These are phyloP conservation scores for Ogataea pilisensis DNA, from an alignment of 805 yeast genomes.

Conservation along the genomic window DNA sequence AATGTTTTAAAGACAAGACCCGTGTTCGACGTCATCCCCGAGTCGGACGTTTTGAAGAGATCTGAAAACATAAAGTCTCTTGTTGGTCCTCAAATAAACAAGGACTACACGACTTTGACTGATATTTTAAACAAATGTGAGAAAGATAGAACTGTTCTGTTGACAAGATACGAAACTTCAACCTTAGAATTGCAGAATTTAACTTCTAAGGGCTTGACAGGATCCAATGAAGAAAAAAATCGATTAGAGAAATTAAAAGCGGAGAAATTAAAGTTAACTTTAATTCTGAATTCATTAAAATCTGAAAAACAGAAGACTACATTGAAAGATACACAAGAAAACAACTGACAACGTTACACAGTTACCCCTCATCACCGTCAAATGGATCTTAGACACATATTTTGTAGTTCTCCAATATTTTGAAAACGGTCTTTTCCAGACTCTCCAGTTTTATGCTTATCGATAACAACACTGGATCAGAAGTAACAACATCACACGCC, in stretches of 20 bases:
- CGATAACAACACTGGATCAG: constrained; percentile 64
- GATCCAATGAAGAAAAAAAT: constrained; percentile 18
- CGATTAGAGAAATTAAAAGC: not conserved
- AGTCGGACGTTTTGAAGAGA: constrained; percentile 40
- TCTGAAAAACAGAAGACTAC: constrained; percentile 1
- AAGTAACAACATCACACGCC: constrained; percentile 55
- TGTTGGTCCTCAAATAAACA: constrained; percentile 39
- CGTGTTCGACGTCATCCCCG: constrained; percentile 50
- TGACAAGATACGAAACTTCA: constrained; percentile 38
- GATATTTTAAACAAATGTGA: constrained; percentile 32
- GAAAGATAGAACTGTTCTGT: constrained; percentile 31
- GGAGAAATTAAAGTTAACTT: constrained; percentile 3
- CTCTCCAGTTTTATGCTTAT: constrained; percentile 61
- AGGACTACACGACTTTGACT: constrained; percentile 30
- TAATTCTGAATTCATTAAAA: constrained; percentile 5
- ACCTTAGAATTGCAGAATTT: constrained; percentile 32
- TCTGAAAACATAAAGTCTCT: constrained; percentile 34
- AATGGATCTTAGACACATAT: constrained; percentile 12
- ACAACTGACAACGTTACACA: not conserved
- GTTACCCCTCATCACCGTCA: no score
- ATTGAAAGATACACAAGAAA: not conserved
- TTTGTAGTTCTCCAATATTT: constrained; percentile 25
- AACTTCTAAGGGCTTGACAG: not conserved
- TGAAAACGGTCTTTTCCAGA: constrained; percentile 46
- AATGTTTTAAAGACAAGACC: constrained; percentile 40